These are phyloP conservation scores for Anisodus acutangulus DNA, from an alignment of 257 asterid genomes.

Conservation along the genomic window DNA sequence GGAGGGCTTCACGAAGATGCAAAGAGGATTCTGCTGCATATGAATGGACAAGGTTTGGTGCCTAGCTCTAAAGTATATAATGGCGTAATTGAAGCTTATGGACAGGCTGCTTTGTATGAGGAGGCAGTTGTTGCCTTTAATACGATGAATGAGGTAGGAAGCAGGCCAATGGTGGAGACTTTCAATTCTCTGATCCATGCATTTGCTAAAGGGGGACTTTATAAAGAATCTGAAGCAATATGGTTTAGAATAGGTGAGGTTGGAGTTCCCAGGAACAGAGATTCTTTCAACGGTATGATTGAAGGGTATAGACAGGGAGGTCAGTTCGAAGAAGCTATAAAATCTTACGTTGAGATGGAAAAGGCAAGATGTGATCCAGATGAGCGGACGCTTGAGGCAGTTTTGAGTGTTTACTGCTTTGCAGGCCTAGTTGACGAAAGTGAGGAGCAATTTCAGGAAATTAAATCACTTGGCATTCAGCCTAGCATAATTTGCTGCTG, in stretches of 20 bases:
- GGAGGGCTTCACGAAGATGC: conserved; percentile 93
- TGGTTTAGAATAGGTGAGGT: conserved; percentile 69
- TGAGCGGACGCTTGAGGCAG: conserved; percentile 92
- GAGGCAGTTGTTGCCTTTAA: conserved; percentile 94
- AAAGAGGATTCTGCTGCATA: conserved; percentile 69
- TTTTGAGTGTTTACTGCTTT: conserved; percentile 89
- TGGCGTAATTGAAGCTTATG: conserved; percentile 86
- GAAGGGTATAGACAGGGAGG: conserved; percentile 96
- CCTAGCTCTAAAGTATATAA: conserved; percentile 85
- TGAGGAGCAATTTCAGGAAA: conserved; percentile 83
- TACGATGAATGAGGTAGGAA: conserved; percentile 91
- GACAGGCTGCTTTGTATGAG: conserved; percentile 91
- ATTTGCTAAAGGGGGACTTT: conserved; percentile 89
- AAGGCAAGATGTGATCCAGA: conserved; percentile 90
- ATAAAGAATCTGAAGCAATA: conserved; percentile 84
- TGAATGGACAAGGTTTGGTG: conserved; percentile 73
- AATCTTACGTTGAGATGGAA: conserved; percentile 93
- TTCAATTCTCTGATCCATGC: conserved; percentile 79
- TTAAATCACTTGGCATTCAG: conserved; percentile 77
- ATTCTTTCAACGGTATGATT: conserved; percentile 76
- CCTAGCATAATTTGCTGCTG: conserved; percentile 96
- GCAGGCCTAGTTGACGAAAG: conserved; percentile 94
- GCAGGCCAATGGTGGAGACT: conserved; percentile 74
- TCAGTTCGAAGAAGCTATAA: conserved; percentile 86
- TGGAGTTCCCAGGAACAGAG: conserved; percentile 64